A percentile compares a stretch with the other conserved stretches of the same genome.
Conservation (phyloP, 306 rosid species). For the Nissolia schottii region DNA sequence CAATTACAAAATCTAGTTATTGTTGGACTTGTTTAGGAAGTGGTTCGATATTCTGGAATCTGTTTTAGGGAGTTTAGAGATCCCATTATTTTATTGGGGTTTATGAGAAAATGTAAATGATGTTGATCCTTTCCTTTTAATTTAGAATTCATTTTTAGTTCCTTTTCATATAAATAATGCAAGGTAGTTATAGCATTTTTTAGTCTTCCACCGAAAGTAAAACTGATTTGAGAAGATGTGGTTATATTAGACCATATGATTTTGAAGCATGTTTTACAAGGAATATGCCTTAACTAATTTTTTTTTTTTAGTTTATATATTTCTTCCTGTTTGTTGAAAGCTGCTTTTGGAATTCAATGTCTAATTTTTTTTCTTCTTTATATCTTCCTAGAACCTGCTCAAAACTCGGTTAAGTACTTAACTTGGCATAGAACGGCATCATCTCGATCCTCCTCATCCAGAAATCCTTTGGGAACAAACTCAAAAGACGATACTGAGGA, state of each 20-base stretch:
- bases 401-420: conserved; percentile 59
- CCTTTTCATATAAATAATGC: not conserved
- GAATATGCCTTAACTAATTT: not conserved
- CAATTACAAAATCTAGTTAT: not conserved
- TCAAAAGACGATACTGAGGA: conserved; percentile 64
- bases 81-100: not conserved
- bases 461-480: conserved; percentile 68
- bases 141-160: not conserved
- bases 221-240: not conserved
- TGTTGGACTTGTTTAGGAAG: not conserved
- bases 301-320: conserved; percentile 1
- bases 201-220: not conserved
- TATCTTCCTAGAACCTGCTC: conserved; percentile 60
- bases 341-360: not conserved
- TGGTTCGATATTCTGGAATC: conserved; percentile 6
- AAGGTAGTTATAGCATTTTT: not conserved
- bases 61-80: not conserved
- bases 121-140: not conserved
- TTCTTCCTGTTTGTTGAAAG: not conserved
- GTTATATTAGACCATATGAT: not conserved
- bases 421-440: conserved; percentile 91
- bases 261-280: not conserved
- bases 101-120: not conserved
- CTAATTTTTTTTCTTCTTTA: conserved; percentile 16
- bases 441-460: conserved; percentile 83